Base-by-base conservation (phyloP, 192 early-diverging fungal genomes). In the Backusella morwellensis region DNA sequence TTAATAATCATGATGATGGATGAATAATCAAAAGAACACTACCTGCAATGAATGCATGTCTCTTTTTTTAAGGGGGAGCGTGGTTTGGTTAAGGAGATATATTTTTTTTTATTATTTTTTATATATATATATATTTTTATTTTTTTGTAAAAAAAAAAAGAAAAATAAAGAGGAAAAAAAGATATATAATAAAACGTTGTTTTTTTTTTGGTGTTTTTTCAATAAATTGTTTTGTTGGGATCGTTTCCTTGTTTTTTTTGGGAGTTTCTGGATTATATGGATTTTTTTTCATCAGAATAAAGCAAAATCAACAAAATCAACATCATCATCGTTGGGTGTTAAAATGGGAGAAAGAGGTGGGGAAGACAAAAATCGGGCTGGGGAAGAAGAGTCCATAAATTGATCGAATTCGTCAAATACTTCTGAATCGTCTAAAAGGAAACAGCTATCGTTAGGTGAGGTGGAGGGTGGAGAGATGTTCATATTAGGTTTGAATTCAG, bases 311-410 rank as follows among this genome's bases (percentile, higher is more conserved):
- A 56, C 21, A 56, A 56, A 56, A 26, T 59, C 54, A 11, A 59
- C 54, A 59, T 59, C 54, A 59, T 59, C 54, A 26, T 59, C 54
- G 23, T 59, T 26, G 23, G 54, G 54, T 19, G 23, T 59, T 59
- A 59, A 26, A 9, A 23, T 4, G 23, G 54, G 54, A 8, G 54
- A 59, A 26, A 59, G 54, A 23, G 54, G 54, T 19, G 54, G 54
- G 54, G 54, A 59, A 59, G 54, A 59, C 54, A 59, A 59, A 59
- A 59, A 59, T 59, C 23, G 54, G 54, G 54, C 21, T 23, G 54
- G 54, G 11, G 54, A 59, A 59, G 54, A 59, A 59, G 54, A 59
- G 21, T 59, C 54, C 54, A 59, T 59, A 59, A 59, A 59, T 59
- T 59, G 21, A 59, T 59, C 54, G 21, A 59, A 59, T 59, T 59